Conservation (phyloP, 2,329 filamentous ascomycete species). For the Colletotrichum salicis region DNA sequence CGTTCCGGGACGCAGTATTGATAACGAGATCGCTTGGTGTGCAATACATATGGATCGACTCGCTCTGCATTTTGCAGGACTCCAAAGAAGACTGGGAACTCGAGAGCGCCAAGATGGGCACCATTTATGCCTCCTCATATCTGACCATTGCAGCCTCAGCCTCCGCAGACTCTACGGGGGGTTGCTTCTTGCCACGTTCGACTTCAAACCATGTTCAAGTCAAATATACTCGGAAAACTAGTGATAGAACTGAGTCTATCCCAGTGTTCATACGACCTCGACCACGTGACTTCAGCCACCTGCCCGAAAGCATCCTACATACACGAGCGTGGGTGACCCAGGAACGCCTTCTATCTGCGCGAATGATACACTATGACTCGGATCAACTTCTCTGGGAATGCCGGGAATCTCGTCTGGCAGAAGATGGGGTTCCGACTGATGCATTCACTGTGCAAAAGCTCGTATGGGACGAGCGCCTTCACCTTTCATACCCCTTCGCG, state of each 20-base stretch:
- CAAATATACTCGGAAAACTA: neutral
- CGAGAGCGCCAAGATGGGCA: neutral
- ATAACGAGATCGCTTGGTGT: conserved; percentile 12
- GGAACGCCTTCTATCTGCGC: conserved; percentile 38
- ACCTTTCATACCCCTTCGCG: neutral
- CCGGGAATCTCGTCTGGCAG: neutral
- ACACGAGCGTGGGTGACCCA: conserved; percentile 39
- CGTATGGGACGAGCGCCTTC: conserved; percentile 1
- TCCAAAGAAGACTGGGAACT: neutral
- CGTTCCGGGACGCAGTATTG: conserved; percentile 14
- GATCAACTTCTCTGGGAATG: conserved; percentile 38
- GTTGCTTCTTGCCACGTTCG: neutral
- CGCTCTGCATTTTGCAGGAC: conserved; percentile 27
- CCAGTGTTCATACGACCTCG: neutral
- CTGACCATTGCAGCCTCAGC: neutral
- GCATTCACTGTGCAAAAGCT: neutral
- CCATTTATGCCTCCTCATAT: neutral
- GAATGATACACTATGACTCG: conserved; percentile 35
- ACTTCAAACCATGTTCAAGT: neutral
- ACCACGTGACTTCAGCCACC: neutral
- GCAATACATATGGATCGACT: conserved; percentile 23
- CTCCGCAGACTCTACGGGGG: neutral
- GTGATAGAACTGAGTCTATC: no score
- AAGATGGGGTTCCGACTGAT: neutral
- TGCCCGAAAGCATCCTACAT: conserved; percentile 21